These are phyloP conservation scores for Rhododendron williamsianum DNA, from an alignment of 148 eudicot genomes.

Conservation along the genomic window DNA sequence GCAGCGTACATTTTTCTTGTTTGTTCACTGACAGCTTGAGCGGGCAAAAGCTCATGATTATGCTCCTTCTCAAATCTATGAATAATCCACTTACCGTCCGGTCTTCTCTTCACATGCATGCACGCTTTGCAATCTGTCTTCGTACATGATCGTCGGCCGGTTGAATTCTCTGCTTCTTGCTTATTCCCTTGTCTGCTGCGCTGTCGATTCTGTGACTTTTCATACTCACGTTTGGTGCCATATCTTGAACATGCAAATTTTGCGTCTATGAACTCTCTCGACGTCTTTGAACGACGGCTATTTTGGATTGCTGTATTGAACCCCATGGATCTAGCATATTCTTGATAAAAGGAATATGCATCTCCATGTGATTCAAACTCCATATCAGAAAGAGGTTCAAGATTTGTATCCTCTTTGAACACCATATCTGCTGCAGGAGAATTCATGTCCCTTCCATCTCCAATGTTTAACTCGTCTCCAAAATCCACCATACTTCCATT, in stretches of 20 bases:
- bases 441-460: conserved; percentile 43
- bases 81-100: conserved; percentile 94
- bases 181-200: conserved; percentile 68
- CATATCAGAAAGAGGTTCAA: conserved; percentile 93
- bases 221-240: conserved; percentile 94
- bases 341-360: conserved; percentile 95
- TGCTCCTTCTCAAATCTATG: conserved; percentile 90
- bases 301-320: conserved; percentile 97
- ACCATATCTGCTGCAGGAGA: conserved; percentile 49
- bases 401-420: conserved; percentile 59
- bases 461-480: conserved; percentile 32
- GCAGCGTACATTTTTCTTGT: conserved; percentile 96
- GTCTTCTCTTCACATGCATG: conserved; percentile 97
- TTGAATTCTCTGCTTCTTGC: conserved; percentile 71
- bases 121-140: conserved; percentile 99
- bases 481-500: conserved; percentile 31
- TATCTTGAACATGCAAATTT: conserved; percentile 98
- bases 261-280: conserved; percentile 96
- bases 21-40: conserved; percentile 96
- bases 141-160: conserved; percentile 85
- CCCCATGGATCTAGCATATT: conserved; percentile 95
- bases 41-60: conserved; percentile 92
- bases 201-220: conserved; percentile 67
- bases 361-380: conserved; percentile 93
- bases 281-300: conserved; percentile 96